A percentile compares a stretch with the other conserved stretches of the same genome.
phyloP scores from a whole-genome alignment of 306 rosid genomes.

The Crotalaria pallida region DNA sequence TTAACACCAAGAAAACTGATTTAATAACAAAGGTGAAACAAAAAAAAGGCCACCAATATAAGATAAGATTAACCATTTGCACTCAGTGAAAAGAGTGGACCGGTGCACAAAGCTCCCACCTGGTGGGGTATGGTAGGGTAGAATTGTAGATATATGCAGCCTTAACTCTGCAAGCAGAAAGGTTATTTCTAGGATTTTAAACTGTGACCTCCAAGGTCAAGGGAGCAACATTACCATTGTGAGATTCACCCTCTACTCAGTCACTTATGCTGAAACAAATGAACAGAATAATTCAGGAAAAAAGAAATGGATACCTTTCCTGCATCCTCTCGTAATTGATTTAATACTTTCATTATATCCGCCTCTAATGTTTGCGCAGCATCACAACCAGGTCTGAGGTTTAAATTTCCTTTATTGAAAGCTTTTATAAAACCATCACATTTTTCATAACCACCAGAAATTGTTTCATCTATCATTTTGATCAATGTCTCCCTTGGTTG shows the following conservation, averaged over 20 bases:
- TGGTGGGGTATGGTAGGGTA: no score
- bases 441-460: slow-evolving; percentile 43
- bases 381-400: slow-evolving; percentile 80
- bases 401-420: slow-evolving; percentile 62
- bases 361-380: slow-evolving; percentile 87
- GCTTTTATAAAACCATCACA: slow-evolving; percentile 55
- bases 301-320: slow-evolving; percentile 49
- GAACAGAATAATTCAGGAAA: slow-evolving; percentile 5
- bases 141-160: no score
- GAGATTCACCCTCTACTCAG: no score
- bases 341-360: slow-evolving; percentile 50
- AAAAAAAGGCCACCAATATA: background rate
- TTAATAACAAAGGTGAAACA: background rate
- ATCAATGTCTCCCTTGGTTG: slow-evolving; percentile 65
- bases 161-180: no score
- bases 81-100: background rate
- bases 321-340: slow-evolving; percentile 54
- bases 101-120: no score
- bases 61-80: background rate
- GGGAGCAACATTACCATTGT: no score
- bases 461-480: slow-evolving; percentile 45
- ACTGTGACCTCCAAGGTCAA: no score
- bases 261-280: background rate
- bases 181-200: no score
- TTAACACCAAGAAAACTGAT: slow-evolving; percentile 5